These are phyloP conservation scores for Teunomyces barrocoloradensis DNA, from an alignment of 805 yeast species.

Conservation along the genomic window DNA sequence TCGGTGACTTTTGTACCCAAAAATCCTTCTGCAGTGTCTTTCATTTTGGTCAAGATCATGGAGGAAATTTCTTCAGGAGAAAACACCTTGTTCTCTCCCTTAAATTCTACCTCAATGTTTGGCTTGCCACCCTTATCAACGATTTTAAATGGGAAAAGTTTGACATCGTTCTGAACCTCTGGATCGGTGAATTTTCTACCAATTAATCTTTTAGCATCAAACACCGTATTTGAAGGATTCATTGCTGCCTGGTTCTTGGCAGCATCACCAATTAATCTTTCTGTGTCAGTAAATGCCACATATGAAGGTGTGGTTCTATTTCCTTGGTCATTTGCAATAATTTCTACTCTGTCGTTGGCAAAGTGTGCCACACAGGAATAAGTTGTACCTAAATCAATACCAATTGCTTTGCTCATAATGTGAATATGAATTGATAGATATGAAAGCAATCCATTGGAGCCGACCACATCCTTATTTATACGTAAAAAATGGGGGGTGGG, in stretches of 20 bases:
- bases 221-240: slow-evolving; percentile 91
- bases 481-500: slow-evolving; percentile 2
- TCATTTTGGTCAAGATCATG: slow-evolving; percentile 90
- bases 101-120: slow-evolving; percentile 78
- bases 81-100: slow-evolving; percentile 82
- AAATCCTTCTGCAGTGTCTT: slow-evolving; percentile 88
- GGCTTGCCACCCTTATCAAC: slow-evolving; percentile 83
- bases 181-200: slow-evolving; percentile 77
- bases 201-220: slow-evolving; percentile 93
- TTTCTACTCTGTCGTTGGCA: slow-evolving; percentile 82
- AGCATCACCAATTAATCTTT: slow-evolving; percentile 95
- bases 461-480: not conserved
- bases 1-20: slow-evolving; percentile 75
- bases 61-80: slow-evolving; percentile 95
- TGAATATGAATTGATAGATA: not conserved
- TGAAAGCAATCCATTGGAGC: not conserved
- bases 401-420: slow-evolving; percentile 46
- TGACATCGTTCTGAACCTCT: slow-evolving; percentile 74
- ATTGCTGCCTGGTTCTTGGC: slow-evolving; percentile 98
- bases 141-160: slow-evolving; percentile 87
- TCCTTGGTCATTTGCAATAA: slow-evolving; percentile 97
- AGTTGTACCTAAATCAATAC: slow-evolving; percentile 97
- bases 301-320: slow-evolving; percentile 97
- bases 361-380: slow-evolving; percentile 89
- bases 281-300: slow-evolving; percentile 94